A percentile compares a stretch with the other conserved stretches of the same genome.
Conservation (phyloP, 768 basidiomycete genomes). For the Lactarius hengduanensis region DNA sequence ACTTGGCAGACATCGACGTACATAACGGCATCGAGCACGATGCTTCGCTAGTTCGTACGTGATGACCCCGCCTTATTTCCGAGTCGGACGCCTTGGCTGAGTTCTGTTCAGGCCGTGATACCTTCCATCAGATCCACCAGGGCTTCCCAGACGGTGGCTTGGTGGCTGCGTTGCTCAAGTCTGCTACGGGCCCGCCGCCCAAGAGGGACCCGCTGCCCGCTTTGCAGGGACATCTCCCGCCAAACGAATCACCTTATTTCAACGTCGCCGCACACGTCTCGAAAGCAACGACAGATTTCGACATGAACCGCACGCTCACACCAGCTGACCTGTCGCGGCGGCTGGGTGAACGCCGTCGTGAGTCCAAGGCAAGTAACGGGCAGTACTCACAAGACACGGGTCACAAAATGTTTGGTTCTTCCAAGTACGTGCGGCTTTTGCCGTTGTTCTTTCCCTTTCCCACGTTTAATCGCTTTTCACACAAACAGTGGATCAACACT, state of each 20-base stretch:
- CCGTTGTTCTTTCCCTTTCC: not conserved
- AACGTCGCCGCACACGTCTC: slow-evolving; percentile 12
- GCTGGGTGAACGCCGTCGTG: slow-evolving; percentile 58
- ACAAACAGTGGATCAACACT: slow-evolving; percentile 56
- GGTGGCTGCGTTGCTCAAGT: slow-evolving; percentile 55
- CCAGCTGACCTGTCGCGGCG: slow-evolving; percentile 55
- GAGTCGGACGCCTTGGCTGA: not conserved
- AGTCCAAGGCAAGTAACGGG: slow-evolving; percentile 52
- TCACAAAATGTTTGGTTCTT: slow-evolving; percentile 64
- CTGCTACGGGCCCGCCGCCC: slow-evolving; percentile 55
- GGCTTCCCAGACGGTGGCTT: slow-evolving; percentile 45
- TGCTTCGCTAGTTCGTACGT: slow-evolving; percentile 58
- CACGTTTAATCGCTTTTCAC: not conserved
- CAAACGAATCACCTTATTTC: slow-evolving; percentile 19
- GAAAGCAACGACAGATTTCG: slow-evolving; percentile 11
- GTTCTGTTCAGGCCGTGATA: slow-evolving; percentile 51
- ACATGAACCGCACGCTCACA: slow-evolving; percentile 43
- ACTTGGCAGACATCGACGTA: slow-evolving; percentile 63
- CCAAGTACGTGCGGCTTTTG: slow-evolving; percentile 51
- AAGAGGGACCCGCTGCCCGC: not conserved
- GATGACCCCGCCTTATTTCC: no score
- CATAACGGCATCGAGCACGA: slow-evolving; percentile 81
- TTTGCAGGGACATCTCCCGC: not conserved
- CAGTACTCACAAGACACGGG: slow-evolving; percentile 49
- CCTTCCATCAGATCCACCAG: slow-evolving; percentile 50